Evolutionary conservation across 1,284 basidiomycete species (phyloP).

Genomic region (Thelephora terrestris): DNA sequence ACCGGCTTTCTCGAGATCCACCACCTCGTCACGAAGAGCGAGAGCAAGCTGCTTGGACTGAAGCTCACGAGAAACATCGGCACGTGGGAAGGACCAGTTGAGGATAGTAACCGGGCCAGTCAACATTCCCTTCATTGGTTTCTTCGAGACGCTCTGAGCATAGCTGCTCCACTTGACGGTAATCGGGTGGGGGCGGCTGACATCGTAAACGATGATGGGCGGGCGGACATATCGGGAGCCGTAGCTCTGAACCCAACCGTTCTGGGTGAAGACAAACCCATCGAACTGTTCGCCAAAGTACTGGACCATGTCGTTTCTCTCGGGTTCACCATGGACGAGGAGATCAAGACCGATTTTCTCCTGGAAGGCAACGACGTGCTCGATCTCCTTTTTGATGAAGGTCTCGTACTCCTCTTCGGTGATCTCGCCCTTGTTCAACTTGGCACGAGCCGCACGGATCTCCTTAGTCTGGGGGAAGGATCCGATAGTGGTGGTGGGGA

Average conservation of each 20-base stretch:
- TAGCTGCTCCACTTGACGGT: slow-evolving; percentile 97
- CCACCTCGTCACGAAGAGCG: slow-evolving; percentile 95
- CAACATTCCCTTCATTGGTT: slow-evolving; percentile 99
- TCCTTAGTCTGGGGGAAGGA: slow-evolving; percentile 99
- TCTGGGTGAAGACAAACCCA: slow-evolving; percentile 97
- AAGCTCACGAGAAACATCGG: slow-evolving; percentile 91
- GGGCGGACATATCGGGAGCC: slow-evolving; percentile 97
- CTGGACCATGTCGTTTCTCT: slow-evolving; percentile 99
- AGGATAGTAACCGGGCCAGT: slow-evolving; percentile 96
- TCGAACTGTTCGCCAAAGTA: slow-evolving; percentile 98
- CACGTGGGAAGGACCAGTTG: slow-evolving; percentile 99
- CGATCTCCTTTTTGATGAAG: slow-evolving; percentile 98
- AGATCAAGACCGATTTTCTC: slow-evolving; percentile 95
- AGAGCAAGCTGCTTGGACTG: slow-evolving; percentile 99
- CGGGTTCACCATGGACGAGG: slow-evolving; percentile 97
- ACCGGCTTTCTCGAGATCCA: slow-evolving; percentile 95
- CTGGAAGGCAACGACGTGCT: slow-evolving; percentile 92
- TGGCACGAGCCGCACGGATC: slow-evolving; percentile 93
- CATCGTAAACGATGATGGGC: slow-evolving; percentile 97
- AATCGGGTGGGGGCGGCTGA: slow-evolving; percentile 89
- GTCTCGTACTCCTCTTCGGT: slow-evolving; percentile 86
- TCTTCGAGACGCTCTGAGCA: slow-evolving; percentile 89
- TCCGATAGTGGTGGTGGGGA: slow-evolving; percentile 98
- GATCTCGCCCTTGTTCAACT: slow-evolving; percentile 90
- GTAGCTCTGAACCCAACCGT: slow-evolving; percentile 99